A percentile compares a stretch with the other conserved stretches of the same genome.
phyloP scores from a whole-genome alignment of 495 filamentous ascomycete genomes.

The Bathelium albidoporum region DNA sequence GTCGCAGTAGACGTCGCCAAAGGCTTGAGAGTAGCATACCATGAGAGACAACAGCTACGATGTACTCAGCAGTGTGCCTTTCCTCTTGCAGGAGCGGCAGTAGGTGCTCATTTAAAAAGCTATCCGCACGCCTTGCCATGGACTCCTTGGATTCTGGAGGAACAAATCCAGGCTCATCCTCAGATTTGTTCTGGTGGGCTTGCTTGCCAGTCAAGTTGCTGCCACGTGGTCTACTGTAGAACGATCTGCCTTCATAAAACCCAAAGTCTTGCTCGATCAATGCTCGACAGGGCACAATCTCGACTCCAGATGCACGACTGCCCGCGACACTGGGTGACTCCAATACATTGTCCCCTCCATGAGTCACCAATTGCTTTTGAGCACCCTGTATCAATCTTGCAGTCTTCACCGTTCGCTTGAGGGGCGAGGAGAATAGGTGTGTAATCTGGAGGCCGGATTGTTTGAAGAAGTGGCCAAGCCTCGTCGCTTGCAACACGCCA shows the following conservation, averaged over 20 bases:
- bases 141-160: conserved; percentile 50
- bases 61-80: conserved; percentile 16
- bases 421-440: conserved; percentile 68
- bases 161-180: conserved; percentile 34
- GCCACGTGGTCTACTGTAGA: conserved; percentile 13
- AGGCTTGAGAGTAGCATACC: conserved; percentile 65
- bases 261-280: conserved; percentile 67
- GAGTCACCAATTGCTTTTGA: conserved; percentile 22
- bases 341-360: not conserved
- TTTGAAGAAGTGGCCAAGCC: conserved; percentile 52
- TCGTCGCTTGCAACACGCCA: conserved; percentile 62
- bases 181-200: conserved; percentile 14
- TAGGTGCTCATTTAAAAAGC: conserved; percentile 53
- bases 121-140: conserved; percentile 51
- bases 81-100: conserved; percentile 42
- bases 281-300: conserved; percentile 40
- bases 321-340: not conserved
- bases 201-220: conserved; percentile 17
- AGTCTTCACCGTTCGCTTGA: conserved; percentile 62
- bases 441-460: conserved; percentile 38
- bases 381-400: conserved; percentile 52
- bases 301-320: conserved; percentile 6
- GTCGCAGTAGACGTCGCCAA: conserved; percentile 49
- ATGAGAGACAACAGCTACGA: conserved; percentile 63
- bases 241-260: conserved; percentile 53